phyloP scores from a whole-genome alignment of 2,329 filamentous ascomycete species.

The Hirsutella thompsonii region DNA sequence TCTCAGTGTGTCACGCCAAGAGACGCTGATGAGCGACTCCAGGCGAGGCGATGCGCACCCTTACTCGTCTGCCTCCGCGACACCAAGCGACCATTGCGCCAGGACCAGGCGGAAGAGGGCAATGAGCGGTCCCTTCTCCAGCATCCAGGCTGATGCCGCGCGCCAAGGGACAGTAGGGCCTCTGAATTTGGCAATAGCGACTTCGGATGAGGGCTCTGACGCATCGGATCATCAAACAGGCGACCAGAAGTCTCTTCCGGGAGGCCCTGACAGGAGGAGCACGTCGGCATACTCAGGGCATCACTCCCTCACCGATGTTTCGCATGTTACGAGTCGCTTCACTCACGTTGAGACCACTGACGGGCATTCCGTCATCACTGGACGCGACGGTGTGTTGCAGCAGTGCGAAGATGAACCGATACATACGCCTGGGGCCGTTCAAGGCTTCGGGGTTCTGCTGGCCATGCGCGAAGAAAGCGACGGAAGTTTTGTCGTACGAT shows the following conservation, averaged over 20 bases:
- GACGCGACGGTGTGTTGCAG: slow-evolving; percentile 59
- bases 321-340: slow-evolving; percentile 59
- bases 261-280: slow-evolving; percentile 2
- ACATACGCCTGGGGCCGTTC: slow-evolving; percentile 70
- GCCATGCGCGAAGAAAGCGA: slow-evolving; percentile 59
- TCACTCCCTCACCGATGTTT: slow-evolving; percentile 20
- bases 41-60: slow-evolving; percentile 14
- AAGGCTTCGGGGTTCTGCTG: slow-evolving; percentile 67
- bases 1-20: slow-evolving; percentile 15
- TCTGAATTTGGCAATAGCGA: slow-evolving; percentile 18
- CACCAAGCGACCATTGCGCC: slow-evolving; percentile 5
- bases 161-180: slow-evolving; percentile 22
- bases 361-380: slow-evolving; percentile 74
- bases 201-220: slow-evolving; percentile 19
- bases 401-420: slow-evolving; percentile 87
- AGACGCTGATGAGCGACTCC: slow-evolving; percentile 11
- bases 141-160: slow-evolving; percentile 30
- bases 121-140: slow-evolving; percentile 26
- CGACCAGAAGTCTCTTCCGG: background rate
- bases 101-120: slow-evolving; percentile 19
- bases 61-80: slow-evolving; percentile 3
- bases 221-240: slow-evolving; percentile 8
- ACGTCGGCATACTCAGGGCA: slow-evolving; percentile 9
- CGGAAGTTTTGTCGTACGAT: slow-evolving; percentile 54
- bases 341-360: slow-evolving; percentile 64